phyloP scores from a whole-genome alignment of 2,329 filamentous ascomycete genomes.

The Canariomyces notabilis region DNA sequence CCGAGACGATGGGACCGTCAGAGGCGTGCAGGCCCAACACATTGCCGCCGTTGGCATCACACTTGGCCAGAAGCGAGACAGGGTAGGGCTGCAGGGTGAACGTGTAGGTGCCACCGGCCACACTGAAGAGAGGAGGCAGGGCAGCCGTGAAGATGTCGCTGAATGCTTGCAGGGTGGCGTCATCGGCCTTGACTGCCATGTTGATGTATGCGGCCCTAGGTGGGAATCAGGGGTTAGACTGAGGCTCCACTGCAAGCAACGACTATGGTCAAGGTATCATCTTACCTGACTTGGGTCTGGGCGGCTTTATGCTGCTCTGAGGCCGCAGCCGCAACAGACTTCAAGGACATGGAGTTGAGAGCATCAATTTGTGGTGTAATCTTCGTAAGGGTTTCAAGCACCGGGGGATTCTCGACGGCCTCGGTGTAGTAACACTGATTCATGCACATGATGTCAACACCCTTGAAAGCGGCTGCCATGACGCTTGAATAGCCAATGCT shows the following conservation, averaged over 20 bases:
- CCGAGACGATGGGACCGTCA: conserved; percentile 19
- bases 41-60: conserved; percentile 17
- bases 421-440: conserved; percentile 15
- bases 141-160: conserved; percentile 13
- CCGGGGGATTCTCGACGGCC: conserved; percentile 3
- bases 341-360: conserved; percentile 4
- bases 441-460: conserved; percentile 10
- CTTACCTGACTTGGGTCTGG: conserved; percentile 1
- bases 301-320: conserved; percentile 1
- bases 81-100: conserved; percentile 23
- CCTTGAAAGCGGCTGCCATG: conserved; percentile 8
- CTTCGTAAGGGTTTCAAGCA: conserved; percentile 12
- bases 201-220: conserved; percentile 15
- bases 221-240: neutral
- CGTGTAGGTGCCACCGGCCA: conserved; percentile 16
- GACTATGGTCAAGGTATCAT: neutral
- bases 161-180: conserved; percentile 9
- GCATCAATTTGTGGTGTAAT: conserved; percentile 13
- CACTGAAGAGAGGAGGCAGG: conserved; percentile 17
- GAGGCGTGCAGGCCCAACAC: conserved; percentile 16
- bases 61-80: conserved; percentile 16
- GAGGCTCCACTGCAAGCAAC: neutral
- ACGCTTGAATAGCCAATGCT: conserved; percentile 17
- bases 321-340: conserved; percentile 2
- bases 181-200: conserved; percentile 14